Conservation (phyloP, 257 asterid genomes). For the Verbena officinalis region DNA sequence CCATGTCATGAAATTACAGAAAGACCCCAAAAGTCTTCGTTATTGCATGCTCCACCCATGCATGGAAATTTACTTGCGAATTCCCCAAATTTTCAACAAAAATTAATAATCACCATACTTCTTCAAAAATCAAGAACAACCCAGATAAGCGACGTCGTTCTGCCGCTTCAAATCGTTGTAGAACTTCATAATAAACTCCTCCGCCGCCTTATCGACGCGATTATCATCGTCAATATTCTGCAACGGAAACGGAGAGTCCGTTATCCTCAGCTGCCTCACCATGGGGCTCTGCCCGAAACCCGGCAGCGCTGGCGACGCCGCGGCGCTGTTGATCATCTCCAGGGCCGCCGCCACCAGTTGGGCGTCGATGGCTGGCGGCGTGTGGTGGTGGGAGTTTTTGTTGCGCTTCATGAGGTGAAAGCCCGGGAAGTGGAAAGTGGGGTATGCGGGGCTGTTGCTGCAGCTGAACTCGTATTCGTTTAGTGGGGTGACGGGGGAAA, state of each 20-base stretch:
- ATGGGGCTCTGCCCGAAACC: constrained; percentile 72
- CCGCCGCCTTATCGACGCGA: constrained; percentile 69
- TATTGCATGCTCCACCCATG: constrained; percentile 25
- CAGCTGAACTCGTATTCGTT: constrained; percentile 82
- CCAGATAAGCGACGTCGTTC: constrained; percentile 27
- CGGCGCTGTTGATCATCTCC: constrained; percentile 47
- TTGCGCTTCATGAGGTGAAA: constrained; percentile 44
- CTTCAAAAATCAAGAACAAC: constrained; percentile 23
- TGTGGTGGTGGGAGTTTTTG: constrained; percentile 36
- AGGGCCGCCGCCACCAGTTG: constrained; percentile 44
- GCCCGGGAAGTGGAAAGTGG: constrained; percentile 39
- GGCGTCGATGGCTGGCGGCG: constrained; percentile 35
- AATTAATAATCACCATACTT: neutral
- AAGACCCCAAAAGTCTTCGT: constrained; percentile 27
- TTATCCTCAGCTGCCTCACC: constrained; percentile 77
- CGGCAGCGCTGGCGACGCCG: constrained; percentile 70
- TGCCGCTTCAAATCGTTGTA: constrained; percentile 61
- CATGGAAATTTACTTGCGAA: constrained; percentile 13
- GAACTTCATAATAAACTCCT: constrained; percentile 57
- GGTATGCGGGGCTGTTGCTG: constrained; percentile 65
- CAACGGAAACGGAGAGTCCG: constrained; percentile 69
- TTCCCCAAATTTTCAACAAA: constrained; percentile 1
- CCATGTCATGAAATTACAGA: neutral
- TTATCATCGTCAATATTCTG: constrained; percentile 36
- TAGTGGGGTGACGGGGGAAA: neutral